A percentile compares a stretch with the other conserved stretches of the same genome.
phyloP scores from a whole-genome alignment of 768 basidiomycete genomes.

The Phlebiopsis flavidoalba region DNA sequence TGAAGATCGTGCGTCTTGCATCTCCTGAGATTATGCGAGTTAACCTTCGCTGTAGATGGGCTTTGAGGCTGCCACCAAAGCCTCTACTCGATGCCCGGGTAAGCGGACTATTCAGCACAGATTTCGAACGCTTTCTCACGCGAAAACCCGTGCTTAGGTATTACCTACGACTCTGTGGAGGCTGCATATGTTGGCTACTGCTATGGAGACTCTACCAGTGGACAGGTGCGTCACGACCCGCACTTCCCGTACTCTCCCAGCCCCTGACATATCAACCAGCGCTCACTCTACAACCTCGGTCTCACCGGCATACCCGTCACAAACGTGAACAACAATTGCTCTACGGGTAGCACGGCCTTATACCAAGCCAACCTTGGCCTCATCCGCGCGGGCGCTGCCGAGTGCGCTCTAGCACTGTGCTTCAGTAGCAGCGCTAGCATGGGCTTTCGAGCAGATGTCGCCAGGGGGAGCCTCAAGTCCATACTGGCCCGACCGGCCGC shows the following conservation, averaged over 20 bases:
- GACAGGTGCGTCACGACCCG: conserved; percentile 45
- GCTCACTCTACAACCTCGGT: conserved; percentile 78
- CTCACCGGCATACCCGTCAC: conserved; percentile 80
- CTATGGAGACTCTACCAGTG: conserved; percentile 75
- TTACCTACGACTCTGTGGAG: conserved; percentile 74
- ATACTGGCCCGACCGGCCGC: conserved; percentile 50
- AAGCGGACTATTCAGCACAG: conserved; percentile 4
- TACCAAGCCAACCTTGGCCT: conserved; percentile 68
- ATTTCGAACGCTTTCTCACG: neutral
- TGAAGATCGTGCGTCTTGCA: conserved; percentile 53
- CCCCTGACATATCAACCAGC: conserved; percentile 31
- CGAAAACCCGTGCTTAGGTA: conserved; percentile 41
- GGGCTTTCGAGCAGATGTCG: conserved; percentile 79
- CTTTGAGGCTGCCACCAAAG: conserved; percentile 82
- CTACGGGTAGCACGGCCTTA: conserved; percentile 76
- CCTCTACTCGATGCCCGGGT: conserved; percentile 83
- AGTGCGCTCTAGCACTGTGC: conserved; percentile 78
- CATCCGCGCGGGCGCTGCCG: conserved; percentile 63
- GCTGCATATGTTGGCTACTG: conserved; percentile 74
- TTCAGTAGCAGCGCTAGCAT: no score
- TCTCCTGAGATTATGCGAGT: neutral
- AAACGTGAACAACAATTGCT: conserved; percentile 87
- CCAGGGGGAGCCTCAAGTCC: conserved; percentile 66
- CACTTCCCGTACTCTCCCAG: neutral
- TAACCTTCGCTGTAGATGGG: conserved; percentile 54